A percentile compares a stretch with the other conserved stretches of the same genome.
Conservation (phyloP, 192 early-diverging fungal species). For the Chytriomyces confervae region DNA sequence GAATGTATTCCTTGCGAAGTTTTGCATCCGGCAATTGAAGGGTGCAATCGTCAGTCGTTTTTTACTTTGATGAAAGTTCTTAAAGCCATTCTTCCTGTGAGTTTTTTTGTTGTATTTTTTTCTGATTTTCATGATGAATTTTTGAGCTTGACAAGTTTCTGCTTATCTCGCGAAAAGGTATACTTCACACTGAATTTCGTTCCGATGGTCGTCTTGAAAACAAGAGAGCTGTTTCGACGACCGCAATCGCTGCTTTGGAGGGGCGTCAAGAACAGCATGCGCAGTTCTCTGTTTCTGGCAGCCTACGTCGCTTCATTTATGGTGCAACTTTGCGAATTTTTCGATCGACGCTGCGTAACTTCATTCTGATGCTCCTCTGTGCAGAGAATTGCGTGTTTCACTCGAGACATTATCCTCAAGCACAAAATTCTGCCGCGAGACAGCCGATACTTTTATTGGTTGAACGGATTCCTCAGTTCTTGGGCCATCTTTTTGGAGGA, state of each 20-base stretch:
- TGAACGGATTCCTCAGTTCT: slow-evolving; percentile 65
- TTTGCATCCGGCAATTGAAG: slow-evolving; percentile 40
- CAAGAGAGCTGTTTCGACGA: slow-evolving; percentile 60
- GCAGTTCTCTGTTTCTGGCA: slow-evolving; percentile 70
- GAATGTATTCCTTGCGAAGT: slow-evolving; percentile 24
- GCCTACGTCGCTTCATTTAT: slow-evolving; percentile 71
- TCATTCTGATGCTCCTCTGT: not conserved
- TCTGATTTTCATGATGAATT: not conserved
- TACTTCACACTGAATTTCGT: slow-evolving; percentile 79
- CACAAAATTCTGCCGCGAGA: slow-evolving; percentile 45
- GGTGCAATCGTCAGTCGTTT: slow-evolving; percentile 56
- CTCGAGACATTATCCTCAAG: slow-evolving; percentile 59
- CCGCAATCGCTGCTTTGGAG: slow-evolving; percentile 58
- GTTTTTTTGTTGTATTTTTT: not conserved
- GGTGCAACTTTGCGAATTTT: slow-evolving; percentile 2
- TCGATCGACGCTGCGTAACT: not conserved
- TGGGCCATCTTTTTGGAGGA: slow-evolving; percentile 75
- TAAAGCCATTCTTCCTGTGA: slow-evolving; percentile 32
- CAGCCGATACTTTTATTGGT: slow-evolving; percentile 69
- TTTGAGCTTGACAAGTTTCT: not conserved
- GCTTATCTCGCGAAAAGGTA: slow-evolving; percentile 48
- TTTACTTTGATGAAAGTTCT: slow-evolving; percentile 34
- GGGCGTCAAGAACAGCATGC: slow-evolving; percentile 60
- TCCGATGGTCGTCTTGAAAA: slow-evolving; percentile 70
- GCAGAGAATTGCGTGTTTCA: slow-evolving; percentile 61